Percentiles rank a stretch among this genome's conserved stretches.
Evolutionary conservation across 1,284 basidiomycete species (phyloP).

Genomic region (Ustilago curta): DNA sequence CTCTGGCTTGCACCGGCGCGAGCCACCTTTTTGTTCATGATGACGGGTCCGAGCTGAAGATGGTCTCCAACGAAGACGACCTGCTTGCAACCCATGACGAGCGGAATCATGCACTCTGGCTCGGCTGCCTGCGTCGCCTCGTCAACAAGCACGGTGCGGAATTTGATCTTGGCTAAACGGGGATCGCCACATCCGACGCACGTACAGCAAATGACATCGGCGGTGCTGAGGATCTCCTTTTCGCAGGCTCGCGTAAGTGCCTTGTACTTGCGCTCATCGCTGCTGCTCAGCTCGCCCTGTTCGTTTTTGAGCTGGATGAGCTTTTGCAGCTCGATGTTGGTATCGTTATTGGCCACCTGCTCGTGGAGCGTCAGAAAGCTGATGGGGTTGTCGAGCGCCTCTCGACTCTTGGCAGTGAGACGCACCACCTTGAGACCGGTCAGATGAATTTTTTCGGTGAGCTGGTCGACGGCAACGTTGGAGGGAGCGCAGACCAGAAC

Average conservation of each 20-base stretch:
- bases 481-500: constrained; percentile 99
- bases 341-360: constrained; percentile 89
- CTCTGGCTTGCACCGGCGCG: constrained; percentile 96
- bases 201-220: constrained; percentile 98
- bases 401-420: constrained; percentile 95
- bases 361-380: constrained; percentile 94
- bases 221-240: constrained; percentile 92
- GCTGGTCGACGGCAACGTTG: constrained; percentile 98
- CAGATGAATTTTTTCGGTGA: constrained; percentile 97
- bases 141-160: constrained; percentile 97
- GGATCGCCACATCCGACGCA: constrained; percentile 98
- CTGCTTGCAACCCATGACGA: constrained; percentile 97
- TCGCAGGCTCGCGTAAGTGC: constrained; percentile 92
- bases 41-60: constrained; percentile 95
- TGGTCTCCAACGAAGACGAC: constrained; percentile 97
- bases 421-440: constrained; percentile 98
- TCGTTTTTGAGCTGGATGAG: constrained; percentile 97
- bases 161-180: constrained; percentile 93
- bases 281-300: constrained; percentile 94
- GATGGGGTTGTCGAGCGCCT: constrained; percentile 93
- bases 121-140: constrained; percentile 99
- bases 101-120: constrained; percentile 99
- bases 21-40: constrained; percentile 99
- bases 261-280: constrained; percentile 98
- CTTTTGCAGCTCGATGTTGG: constrained; percentile 88